Base-by-base conservation (phyloP, 2,329 filamentous ascomycete genomes). In the Pestalotiopsis sp. region DNA sequence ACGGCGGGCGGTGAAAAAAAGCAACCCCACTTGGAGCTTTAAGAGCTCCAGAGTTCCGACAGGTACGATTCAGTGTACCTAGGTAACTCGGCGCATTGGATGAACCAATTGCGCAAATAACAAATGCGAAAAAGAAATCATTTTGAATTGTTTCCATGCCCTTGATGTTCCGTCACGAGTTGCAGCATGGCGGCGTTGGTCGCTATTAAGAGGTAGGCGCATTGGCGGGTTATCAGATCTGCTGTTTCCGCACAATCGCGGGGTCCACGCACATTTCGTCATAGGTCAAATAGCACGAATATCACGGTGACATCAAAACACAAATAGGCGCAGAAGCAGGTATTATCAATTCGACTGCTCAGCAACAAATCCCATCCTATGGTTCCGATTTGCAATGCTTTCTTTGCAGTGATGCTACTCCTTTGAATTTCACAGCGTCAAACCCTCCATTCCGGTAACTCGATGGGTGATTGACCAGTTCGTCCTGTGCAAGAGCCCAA, bases 281-380 rank as follows among this genome's bases (percentile, higher is more conserved):
- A 66, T 58, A 66, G 41, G 36, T 36, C 20, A 56, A 36, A 13
- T 17, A 13, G 14, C 6, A 49, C 36, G 14, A 52, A 14, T 11
- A 49, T 23, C 38, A 49, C 38, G 20, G 25, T 57, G 6, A 7
- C 41, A 45, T 20, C 14, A 36, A 23, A 31, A 13, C 20, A 39
- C n/a, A 31, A 59, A 7, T 13, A 65, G 3, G 13, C 45, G 27
- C 64, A 69, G 64, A 69, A 69, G 68, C 64, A 69, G 64, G 41
- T 49, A 66, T 57, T 69, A 60, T 69, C 68, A 67, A 64, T 69
- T 69, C 45, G 64, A 69, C 68, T 69, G 68, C 68, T 68, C 63
- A 69, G 59, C 52, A 66, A 67, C 45, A 56, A 62, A 63, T 61
- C 64, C 59, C 57, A 41, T 66, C 38, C 38, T 45, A 63, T 45